These are phyloP conservation scores for Hippophae rhamnoides DNA, from an alignment of 306 rosid genomes.

Conservation along the genomic window DNA sequence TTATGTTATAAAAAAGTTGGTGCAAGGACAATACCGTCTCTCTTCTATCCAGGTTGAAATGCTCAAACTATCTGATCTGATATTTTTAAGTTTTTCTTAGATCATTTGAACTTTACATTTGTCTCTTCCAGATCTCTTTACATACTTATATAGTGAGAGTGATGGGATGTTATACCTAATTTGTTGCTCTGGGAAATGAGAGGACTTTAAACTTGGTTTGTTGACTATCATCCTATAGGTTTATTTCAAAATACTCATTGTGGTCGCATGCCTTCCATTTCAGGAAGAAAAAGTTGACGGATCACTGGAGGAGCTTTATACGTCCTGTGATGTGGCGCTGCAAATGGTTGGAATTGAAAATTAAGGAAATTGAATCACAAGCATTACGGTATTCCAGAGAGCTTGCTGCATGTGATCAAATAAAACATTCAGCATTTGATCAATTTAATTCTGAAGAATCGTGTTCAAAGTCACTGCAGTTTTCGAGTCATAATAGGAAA, in stretches of 20 bases:
- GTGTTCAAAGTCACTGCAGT: conserved; percentile 66
- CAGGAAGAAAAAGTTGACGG: conserved; percentile 79
- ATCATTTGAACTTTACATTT: too few relatives aligned
- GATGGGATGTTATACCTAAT: too few relatives aligned
- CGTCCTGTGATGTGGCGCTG: conserved; percentile 86
- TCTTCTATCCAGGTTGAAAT: too few relatives aligned
- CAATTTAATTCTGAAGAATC: conserved; percentile 30
- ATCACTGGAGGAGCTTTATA: conserved; percentile 75
- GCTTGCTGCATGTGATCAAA: conserved; percentile 46
- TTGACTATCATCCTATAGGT: conserved; percentile 12
- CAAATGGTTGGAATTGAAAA: conserved; percentile 78
- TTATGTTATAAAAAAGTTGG: too few relatives aligned
- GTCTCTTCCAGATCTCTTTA: too few relatives aligned
- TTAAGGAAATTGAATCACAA: conserved; percentile 60
- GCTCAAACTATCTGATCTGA: too few relatives aligned
- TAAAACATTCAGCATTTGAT: conserved; percentile 31
- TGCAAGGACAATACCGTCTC: too few relatives aligned
- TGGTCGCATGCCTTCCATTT: conserved; percentile 21
- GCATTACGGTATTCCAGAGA: conserved; percentile 44
- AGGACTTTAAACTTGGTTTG: not conserved
- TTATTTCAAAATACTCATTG: conserved; percentile 6
- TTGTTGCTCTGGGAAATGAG: too few relatives aligned
- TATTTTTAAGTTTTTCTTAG: too few relatives aligned
- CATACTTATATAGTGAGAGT: too few relatives aligned
- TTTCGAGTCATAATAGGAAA: conserved; percentile 28